phyloP scores from a whole-genome alignment of 371 early-diverging fungal genomes.

The Haplosporangium sp. region DNA sequence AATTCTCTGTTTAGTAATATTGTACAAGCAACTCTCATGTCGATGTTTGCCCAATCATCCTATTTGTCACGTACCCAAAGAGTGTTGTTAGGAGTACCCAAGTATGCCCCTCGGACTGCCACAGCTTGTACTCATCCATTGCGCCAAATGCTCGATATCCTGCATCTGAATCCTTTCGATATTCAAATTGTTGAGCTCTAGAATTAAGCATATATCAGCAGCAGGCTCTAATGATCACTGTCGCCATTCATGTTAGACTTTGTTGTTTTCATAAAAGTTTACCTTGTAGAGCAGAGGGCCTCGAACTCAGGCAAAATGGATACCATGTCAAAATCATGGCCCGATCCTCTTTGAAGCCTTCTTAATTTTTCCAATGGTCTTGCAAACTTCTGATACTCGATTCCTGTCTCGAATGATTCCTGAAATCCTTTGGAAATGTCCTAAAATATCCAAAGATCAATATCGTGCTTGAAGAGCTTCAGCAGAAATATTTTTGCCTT shows the following conservation, averaged over 20 bases:
- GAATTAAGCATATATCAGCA: neutral
- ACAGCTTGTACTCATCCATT: slow-evolving; percentile 36
- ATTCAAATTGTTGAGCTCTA: slow-evolving; percentile 39
- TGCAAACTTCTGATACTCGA: slow-evolving; percentile 44
- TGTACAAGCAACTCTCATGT: neutral
- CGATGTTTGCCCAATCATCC: neutral
- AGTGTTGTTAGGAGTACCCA: slow-evolving; percentile 44
- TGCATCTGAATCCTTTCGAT: slow-evolving; percentile 36
- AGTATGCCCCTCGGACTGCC: slow-evolving; percentile 48
- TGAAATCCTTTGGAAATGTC: slow-evolving; percentile 12
- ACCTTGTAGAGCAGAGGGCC: slow-evolving; percentile 35
- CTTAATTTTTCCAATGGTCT: slow-evolving; percentile 28
- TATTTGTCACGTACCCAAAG: slow-evolving; percentile 16
- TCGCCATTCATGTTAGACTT: neutral
- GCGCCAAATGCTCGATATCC: slow-evolving; percentile 23
- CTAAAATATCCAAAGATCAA: neutral
- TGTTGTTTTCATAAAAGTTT: neutral
- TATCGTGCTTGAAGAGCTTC: neutral
- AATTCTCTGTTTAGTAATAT: neutral
- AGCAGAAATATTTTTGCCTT: too few species aligned
- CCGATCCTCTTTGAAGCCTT: slow-evolving; percentile 11
- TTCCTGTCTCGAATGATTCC: slow-evolving; percentile 37
- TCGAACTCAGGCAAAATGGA: slow-evolving; percentile 39
- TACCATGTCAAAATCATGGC: slow-evolving; percentile 12
- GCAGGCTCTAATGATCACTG: neutral